phyloP scores from a whole-genome alignment of 176 grass and related monocot species.

The Oryza nivara region DNA sequence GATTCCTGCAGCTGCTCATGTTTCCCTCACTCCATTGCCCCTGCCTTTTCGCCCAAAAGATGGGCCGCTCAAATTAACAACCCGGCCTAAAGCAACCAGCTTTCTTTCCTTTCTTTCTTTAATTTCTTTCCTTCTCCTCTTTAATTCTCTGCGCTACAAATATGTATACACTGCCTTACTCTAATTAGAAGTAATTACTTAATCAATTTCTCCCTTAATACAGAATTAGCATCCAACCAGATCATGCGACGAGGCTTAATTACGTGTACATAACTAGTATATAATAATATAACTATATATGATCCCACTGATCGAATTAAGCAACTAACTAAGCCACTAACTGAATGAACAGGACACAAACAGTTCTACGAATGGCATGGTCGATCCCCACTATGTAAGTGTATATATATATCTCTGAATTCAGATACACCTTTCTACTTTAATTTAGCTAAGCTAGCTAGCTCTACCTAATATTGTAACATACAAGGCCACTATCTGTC shows the following conservation, averaged over 20 bases:
- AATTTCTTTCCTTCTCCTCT: neutral
- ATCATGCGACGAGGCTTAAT: neutral
- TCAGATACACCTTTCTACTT: neutral
- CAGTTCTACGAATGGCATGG: neutral
- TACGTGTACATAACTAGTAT: neutral
- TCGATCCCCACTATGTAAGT: slow-evolving; percentile 39
- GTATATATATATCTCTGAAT: neutral
- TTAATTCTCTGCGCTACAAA: neutral
- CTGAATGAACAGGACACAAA: neutral
- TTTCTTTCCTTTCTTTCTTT: neutral
- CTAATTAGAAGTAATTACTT: neutral
- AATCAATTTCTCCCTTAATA: neutral
- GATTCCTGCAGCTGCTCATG: slow-evolving; percentile 22
- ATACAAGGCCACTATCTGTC: slow-evolving; percentile 22
- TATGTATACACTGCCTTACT: neutral
- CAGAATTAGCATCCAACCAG: neutral
- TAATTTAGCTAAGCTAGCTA: slow-evolving; percentile 3
- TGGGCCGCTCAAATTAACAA: neutral
- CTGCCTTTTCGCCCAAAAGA: slow-evolving; percentile 44
- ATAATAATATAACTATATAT: neutral
- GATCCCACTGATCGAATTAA: neutral
- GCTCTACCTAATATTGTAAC: slow-evolving; percentile 39
- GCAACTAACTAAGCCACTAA: neutral
- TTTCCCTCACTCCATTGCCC: neutral
- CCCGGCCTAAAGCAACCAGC: neutral